Base-by-base conservation (phyloP, 2,329 filamentous ascomycete species). In the Hypoxylon sp. region DNA sequence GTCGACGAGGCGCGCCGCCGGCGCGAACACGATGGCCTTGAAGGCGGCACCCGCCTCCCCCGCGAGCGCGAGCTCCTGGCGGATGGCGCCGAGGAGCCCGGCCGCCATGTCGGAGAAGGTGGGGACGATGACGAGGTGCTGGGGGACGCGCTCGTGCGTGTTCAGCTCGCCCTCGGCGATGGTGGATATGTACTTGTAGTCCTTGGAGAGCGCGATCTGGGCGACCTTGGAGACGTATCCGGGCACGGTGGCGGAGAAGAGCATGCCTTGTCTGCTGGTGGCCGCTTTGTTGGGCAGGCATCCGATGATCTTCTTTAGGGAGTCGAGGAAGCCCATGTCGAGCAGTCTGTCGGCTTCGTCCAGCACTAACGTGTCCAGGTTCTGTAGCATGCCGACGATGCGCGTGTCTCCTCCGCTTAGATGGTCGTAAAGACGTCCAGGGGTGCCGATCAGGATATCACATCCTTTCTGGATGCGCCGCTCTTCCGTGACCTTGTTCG, bases 11-110 rank as follows among this genome's bases (percentile, higher is more conserved):
- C 79, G 80, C 2, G 85, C 84, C 0, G 85, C 87, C 56, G 89
- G 89, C 68, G 90, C 90, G 78, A 94, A 97, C 34, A 94, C 80
- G 69, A 97, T 93, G 28, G 91, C 91, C 79, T 97, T 97, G 85
- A 97, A 94, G 1, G 84, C 82, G 5, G 79, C 76, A 10, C 74
- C 70, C n/a, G n/a, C n/a, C n/a, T n/a, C n/a, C 50, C 74, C 73
- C 3, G 74, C 71, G 17, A 58, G 65, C 20, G 67, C 68, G 8
- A 76, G 73, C 66, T 86, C 84, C 58, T 80, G 75, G 2, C 79
- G 77, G 17, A 89, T 79, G 61, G 87, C 83, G 34, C 85, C 84
- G 56, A 89, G 82, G 69, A 90, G 82, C 52, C 75, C 86, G 70
- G 80, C 82, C 58, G 78, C 83, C 75, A 94, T 82, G 67, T 92